A percentile compares a stretch with the other conserved stretches of the same genome.
phyloP scores from a whole-genome alignment of 225 moss, liverwort and hornwort genomes.

The Straminergon stramineum region DNA sequence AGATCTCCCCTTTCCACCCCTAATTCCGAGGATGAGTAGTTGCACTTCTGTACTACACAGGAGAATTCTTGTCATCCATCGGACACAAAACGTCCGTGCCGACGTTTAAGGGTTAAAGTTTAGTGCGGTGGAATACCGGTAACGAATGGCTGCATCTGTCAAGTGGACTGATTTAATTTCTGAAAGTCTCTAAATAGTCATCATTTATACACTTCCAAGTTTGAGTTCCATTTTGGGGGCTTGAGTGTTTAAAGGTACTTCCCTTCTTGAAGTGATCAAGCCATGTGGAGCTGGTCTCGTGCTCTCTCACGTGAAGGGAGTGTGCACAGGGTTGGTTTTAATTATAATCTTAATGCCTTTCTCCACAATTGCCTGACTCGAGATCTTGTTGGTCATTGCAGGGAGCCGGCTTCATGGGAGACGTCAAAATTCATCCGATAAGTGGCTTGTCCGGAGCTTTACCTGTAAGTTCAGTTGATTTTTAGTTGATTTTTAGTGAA shows the following conservation, averaged over 20 bases:
- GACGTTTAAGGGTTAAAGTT: no score
- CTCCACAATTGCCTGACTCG: background rate
- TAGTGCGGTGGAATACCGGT: background rate
- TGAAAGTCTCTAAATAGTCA: background rate
- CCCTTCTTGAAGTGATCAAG: background rate
- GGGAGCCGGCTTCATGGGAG: constrained; percentile 85
- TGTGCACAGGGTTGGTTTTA: background rate
- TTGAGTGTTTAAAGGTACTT: background rate
- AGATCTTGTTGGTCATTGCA: constrained; percentile 6
- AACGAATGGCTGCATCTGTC: background rate
- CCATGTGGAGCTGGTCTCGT: background rate
- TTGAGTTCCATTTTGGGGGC: background rate
- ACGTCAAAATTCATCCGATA: constrained; percentile 75
- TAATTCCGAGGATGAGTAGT: no score
- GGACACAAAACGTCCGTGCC: no score
- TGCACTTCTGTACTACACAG: no score
- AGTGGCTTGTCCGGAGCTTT: constrained; percentile 68
- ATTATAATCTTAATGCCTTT: background rate
- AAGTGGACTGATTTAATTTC: background rate
- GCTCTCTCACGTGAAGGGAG: background rate
- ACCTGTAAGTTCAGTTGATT: constrained; percentile 44
- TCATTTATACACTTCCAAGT: background rate
- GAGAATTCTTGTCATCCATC: no score
- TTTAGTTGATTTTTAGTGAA: background rate
- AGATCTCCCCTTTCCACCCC: no score